Evolutionary conservation across 2,329 filamentous ascomycete genomes (phyloP).

Genomic region (Fusarium haematococcum): DNA sequence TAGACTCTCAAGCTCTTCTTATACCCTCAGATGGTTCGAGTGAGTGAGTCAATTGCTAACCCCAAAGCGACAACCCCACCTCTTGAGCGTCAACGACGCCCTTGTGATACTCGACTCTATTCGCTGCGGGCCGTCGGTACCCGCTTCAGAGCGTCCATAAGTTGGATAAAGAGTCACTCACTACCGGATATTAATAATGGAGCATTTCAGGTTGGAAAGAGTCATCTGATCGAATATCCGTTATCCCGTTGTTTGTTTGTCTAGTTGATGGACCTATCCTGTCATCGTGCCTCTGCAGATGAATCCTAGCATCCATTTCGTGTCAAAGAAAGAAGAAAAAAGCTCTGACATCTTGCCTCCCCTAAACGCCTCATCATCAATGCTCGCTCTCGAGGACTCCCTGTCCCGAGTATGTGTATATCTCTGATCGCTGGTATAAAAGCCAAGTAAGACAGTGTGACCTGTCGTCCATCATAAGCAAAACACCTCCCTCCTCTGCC

Average conservation of each 20-base stretch:
- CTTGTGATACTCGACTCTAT: conserved; percentile 15
- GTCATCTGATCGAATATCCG: background rate
- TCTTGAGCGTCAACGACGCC: conserved; percentile 39
- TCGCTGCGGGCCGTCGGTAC: conserved; percentile 21
- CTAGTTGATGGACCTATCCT: background rate
- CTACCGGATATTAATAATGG: background rate
- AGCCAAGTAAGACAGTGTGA: background rate
- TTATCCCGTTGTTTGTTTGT: background rate
- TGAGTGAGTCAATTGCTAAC: conserved; percentile 30
- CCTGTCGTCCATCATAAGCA: conserved; percentile 23
- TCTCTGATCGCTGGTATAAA: conserved; percentile 14
- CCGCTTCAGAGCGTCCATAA: conserved; percentile 20
- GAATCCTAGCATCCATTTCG: conserved; percentile 10
- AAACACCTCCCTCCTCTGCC: conserved; percentile 11
- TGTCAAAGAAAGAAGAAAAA: conserved; percentile 10
- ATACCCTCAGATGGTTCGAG: conserved; percentile 5
- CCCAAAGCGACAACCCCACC: conserved; percentile 34
- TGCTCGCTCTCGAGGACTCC: conserved; percentile 10
- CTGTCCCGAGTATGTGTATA: conserved; percentile 11
- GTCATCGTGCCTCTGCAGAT: background rate
- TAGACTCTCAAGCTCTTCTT: conserved; percentile 1
- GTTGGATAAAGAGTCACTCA: background rate
- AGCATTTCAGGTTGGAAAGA: background rate
- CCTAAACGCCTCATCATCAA: conserved; percentile 40
- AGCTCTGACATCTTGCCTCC: background rate